Base-by-base conservation (phyloP, 2,329 filamentous ascomycete species). In the Xylariales sp. region DNA sequence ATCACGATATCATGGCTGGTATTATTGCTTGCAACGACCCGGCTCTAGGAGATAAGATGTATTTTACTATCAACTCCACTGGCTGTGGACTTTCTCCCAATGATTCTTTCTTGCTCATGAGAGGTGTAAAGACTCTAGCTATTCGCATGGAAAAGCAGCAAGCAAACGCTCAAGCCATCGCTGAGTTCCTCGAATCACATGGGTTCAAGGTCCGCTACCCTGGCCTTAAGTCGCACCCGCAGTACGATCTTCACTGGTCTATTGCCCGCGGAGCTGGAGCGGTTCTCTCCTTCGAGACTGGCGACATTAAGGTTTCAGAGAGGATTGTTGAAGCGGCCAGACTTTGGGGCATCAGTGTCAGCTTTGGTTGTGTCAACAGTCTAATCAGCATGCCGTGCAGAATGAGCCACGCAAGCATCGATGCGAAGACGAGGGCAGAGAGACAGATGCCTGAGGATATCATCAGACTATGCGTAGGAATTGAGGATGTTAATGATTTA, bases 71-170 rank as follows among this genome's bases (percentile, higher is more conserved):
- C 73, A 98, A 98, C 61, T 82, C 89, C 1, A 95, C 90, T 0
- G 93, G 93, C 29, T 97, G 93, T 57, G 93, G 93, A 8, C 74
- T 98, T 6, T 85, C 89, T 3, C 93, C 94, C 4, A 95, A 97
- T 57, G 93, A 98, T 64, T 91, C 88, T 0, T 98, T 94, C 77
- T 76, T 98, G 25, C 80, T 98, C 27, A 88, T 98, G 74, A 81
- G 93, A 41, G 93, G 93, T 14, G 81, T 98, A 61, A 98, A 98
- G 71, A 98, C 93, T 0, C 74, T 98, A 6, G 90, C 90, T 45
- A 93, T 98, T 38, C 89, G 93, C 54, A 96, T 98, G 90, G 93
- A 98, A 60, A 95, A 95, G 70, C 94, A 98, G 63, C 93, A 98
- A 63, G 69, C 82, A 41, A 98, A 95, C 54, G 89, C 94, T 1